These are phyloP conservation scores for Podospora didyma DNA, from an alignment of 495 filamentous ascomycete genomes.

Conservation along the genomic window DNA sequence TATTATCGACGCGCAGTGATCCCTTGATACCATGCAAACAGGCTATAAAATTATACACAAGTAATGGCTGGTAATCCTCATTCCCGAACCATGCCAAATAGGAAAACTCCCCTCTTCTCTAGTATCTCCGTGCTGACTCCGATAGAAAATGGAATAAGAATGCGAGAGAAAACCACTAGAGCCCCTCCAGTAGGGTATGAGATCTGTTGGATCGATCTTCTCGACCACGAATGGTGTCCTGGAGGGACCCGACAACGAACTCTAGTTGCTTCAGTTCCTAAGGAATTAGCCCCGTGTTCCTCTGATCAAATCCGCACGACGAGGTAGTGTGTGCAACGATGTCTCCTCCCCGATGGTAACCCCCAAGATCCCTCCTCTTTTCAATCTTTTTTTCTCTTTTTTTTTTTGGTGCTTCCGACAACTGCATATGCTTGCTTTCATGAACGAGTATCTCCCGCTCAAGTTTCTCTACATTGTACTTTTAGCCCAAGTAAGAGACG, in stretches of 20 bases:
- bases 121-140: not conserved
- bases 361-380: no score
- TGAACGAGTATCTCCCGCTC: constrained; percentile 11
- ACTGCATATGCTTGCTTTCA: not conserved
- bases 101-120: no score
- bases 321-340: not conserved
- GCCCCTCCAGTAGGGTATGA: not conserved
- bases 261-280: constrained; percentile 36
- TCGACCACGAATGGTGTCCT: not conserved
- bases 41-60: no score
- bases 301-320: not conserved
- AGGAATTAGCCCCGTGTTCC: constrained; percentile 31
- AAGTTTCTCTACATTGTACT: constrained; percentile 37
- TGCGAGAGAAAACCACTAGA: not conserved
- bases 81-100: not conserved
- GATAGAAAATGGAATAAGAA: constrained; percentile 2
- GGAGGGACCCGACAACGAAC: not conserved
- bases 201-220: not conserved
- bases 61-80: no score
- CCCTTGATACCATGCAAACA: no score
- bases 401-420: not conserved
- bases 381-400: not conserved
- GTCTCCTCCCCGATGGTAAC: not conserved
- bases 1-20: no score
- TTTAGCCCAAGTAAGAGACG: constrained; percentile 30